Conservation (phyloP, 2,329 filamentous ascomycete genomes). For the Epichloe hybrida region DNA sequence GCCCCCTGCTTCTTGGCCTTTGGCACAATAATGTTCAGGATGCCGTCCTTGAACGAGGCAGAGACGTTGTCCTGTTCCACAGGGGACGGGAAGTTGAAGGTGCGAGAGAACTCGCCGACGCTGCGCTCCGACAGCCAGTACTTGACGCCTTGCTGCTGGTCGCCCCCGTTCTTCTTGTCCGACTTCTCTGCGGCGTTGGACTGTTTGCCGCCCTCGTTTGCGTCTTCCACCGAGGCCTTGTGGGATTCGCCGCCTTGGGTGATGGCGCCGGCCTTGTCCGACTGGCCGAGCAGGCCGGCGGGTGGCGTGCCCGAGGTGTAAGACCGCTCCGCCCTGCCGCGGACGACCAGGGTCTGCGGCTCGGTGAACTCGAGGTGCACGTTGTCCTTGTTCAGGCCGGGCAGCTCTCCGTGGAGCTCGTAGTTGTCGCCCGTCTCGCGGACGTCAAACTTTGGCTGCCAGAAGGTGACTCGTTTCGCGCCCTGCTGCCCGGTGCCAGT, state of each 20-base stretch:
- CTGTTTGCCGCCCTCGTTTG: conserved; percentile 11
- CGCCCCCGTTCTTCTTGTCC: conserved; percentile 14
- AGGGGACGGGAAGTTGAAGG: conserved; percentile 46
- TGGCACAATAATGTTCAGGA: conserved; percentile 48
- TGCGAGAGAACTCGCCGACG: conserved; percentile 49
- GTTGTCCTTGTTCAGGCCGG: conserved; percentile 57
- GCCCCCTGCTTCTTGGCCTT: conserved; percentile 14
- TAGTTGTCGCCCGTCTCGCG: conserved; percentile 51
- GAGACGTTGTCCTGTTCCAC: conserved; percentile 46
- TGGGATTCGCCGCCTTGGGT: conserved; percentile 23
- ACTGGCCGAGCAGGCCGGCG: conserved; percentile 31
- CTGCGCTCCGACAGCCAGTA: conserved; percentile 56
- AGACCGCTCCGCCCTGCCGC: conserved; percentile 37
- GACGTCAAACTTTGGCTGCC: conserved; percentile 61
- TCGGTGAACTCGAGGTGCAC: conserved; percentile 65
- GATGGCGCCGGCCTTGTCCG: conserved; percentile 17
- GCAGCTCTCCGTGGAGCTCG: conserved; percentile 64
- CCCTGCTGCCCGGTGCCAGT: conserved; percentile 5
- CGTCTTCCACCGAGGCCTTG: conserved; percentile 50
- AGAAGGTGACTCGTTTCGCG: conserved; percentile 24
- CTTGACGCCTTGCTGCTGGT: conserved; percentile 25
- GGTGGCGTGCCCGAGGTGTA: conserved; percentile 33
- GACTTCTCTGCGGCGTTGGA: conserved; percentile 11
- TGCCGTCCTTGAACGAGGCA: conserved; percentile 48
- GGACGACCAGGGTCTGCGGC: conserved; percentile 42